phyloP scores from a whole-genome alignment of 1,284 basidiomycete species.

The Bjerkandera adusta region DNA sequence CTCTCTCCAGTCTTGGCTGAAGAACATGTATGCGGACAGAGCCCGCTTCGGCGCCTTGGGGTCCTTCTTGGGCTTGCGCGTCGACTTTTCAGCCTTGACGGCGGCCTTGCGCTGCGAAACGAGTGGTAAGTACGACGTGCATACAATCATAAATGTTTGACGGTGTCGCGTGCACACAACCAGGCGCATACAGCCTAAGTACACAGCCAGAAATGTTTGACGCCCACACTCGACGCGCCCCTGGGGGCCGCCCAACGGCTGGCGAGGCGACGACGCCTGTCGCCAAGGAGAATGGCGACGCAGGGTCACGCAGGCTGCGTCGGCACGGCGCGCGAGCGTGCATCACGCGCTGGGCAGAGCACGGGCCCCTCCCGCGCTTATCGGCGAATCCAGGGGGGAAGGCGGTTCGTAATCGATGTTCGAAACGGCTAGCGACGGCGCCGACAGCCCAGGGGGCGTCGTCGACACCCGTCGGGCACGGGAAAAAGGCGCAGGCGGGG shows the following conservation, averaged over 20 bases:
- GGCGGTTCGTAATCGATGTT: slow-evolving; percentile 13
- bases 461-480: too few species aligned
- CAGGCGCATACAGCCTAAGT: slow-evolving; percentile 15
- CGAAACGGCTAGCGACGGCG: too few species aligned
- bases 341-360: neutral
- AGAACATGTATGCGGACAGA: slow-evolving; percentile 98
- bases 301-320: neutral
- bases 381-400: slow-evolving; percentile 7
- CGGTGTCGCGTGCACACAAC: slow-evolving; percentile 1
- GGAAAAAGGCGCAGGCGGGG: too few species aligned
- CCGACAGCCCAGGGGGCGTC: too few species aligned
- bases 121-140: slow-evolving; percentile 12
- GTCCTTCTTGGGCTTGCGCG: slow-evolving; percentile 69
- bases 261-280: too few species aligned
- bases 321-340: neutral
- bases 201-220: too few species aligned
- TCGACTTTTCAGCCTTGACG: slow-evolving; percentile 60
- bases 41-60: slow-evolving; percentile 86
- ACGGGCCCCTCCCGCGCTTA: slow-evolving; percentile 5
- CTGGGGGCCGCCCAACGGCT: too few species aligned
- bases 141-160: slow-evolving; percentile 11
- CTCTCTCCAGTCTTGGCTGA: slow-evolving; percentile 94
- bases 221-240: too few species aligned
- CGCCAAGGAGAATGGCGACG: neutral
- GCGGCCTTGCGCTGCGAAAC: slow-evolving; percentile 65